Percentiles rank a stretch among this genome's conserved stretches.
Conservation (phyloP, 345 rosid species). For the Citropsis articulata region DNA sequence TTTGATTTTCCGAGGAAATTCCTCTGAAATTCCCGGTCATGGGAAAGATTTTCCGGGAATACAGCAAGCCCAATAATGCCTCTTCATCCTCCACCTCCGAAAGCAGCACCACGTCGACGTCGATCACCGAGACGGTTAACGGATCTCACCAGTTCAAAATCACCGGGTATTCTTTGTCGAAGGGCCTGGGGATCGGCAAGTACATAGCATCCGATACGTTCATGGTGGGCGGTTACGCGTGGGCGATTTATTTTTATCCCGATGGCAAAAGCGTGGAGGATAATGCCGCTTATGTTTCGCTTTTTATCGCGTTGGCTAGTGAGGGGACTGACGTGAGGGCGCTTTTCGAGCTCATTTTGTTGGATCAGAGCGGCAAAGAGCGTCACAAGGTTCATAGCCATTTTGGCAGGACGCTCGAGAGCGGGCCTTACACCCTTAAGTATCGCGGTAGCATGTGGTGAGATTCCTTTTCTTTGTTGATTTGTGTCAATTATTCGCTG, state of each 20-base stretch:
- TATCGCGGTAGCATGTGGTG: slow-evolving; percentile 84
- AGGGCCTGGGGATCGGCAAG: slow-evolving; percentile 67
- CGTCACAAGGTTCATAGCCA: slow-evolving; percentile 73
- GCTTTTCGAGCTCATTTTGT: slow-evolving; percentile 61
- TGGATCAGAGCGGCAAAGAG: slow-evolving; percentile 78
- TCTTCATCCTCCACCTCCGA: slow-evolving; percentile 21
- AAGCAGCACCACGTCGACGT: slow-evolving; percentile 42
- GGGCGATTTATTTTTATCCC: slow-evolving; percentile 80
- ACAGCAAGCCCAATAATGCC: slow-evolving; percentile 19
- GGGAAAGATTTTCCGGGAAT: slow-evolving; percentile 40
- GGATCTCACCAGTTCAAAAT: slow-evolving; percentile 70
- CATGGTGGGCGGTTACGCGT: slow-evolving; percentile 60
- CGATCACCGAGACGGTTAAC: slow-evolving; percentile 62
- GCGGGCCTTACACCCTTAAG: slow-evolving; percentile 66
- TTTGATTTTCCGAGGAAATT: background rate
- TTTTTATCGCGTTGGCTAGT: slow-evolving; percentile 70
- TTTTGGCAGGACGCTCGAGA: slow-evolving; percentile 68
- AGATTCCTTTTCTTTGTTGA: slow-evolving; percentile 8
- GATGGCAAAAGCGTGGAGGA: slow-evolving; percentile 81
- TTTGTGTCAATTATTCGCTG: background rate
- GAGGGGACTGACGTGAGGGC: slow-evolving; percentile 74
- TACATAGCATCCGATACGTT: slow-evolving; percentile 61
- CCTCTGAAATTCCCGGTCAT: slow-evolving; percentile 19
- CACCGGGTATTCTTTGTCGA: slow-evolving; percentile 58
- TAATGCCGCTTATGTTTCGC: slow-evolving; percentile 53